Evolutionary conservation across 1,284 basidiomycete genomes (phyloP).

Genomic region (Cryptococcus floricola): DNA sequence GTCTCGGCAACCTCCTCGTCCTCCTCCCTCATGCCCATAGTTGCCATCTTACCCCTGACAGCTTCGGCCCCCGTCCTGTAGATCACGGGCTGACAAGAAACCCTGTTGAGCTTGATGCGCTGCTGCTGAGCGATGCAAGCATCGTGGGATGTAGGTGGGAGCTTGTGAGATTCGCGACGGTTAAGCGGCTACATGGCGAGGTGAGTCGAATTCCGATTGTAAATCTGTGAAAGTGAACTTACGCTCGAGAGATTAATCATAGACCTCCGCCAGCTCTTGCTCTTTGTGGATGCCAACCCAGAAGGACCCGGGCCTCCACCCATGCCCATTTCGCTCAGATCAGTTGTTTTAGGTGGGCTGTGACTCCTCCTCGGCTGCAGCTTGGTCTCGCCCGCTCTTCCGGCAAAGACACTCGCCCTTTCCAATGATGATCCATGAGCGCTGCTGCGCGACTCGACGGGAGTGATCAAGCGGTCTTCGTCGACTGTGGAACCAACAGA

Average conservation of each 20-base stretch:
- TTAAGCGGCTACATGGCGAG: constrained; percentile 9
- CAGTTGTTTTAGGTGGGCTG: constrained; percentile 17
- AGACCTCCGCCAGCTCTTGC: constrained; percentile 32
- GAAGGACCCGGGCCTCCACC: constrained; percentile 1
- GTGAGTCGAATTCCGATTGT: not conserved
- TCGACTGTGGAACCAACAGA: too few species aligned
- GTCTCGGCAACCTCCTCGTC: constrained; percentile 38
- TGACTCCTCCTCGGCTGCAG: not conserved
- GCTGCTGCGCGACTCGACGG: too few species aligned
- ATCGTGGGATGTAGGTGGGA: constrained; percentile 36
- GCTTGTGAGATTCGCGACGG: constrained; percentile 9
- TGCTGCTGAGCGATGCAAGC: constrained; percentile 29
- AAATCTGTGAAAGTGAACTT: constrained; percentile 3
- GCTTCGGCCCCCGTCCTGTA: constrained; percentile 27
- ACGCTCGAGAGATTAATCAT: constrained; percentile 29
- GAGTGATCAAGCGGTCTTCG: too few species aligned
- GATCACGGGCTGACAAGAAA: constrained; percentile 10
- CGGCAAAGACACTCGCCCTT: too few species aligned
- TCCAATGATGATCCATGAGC: too few species aligned
- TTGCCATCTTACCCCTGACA: constrained; percentile 17
- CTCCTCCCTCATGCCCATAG: constrained; percentile 35
- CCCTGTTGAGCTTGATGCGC: constrained; percentile 23
- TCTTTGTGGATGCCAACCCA: constrained; percentile 10
- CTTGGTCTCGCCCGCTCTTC: too few species aligned
- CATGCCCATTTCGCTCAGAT: too few species aligned